Evolutionary conservation across 257 asterid genomes (phyloP).

Genomic region (Solanum microdontum): DNA sequence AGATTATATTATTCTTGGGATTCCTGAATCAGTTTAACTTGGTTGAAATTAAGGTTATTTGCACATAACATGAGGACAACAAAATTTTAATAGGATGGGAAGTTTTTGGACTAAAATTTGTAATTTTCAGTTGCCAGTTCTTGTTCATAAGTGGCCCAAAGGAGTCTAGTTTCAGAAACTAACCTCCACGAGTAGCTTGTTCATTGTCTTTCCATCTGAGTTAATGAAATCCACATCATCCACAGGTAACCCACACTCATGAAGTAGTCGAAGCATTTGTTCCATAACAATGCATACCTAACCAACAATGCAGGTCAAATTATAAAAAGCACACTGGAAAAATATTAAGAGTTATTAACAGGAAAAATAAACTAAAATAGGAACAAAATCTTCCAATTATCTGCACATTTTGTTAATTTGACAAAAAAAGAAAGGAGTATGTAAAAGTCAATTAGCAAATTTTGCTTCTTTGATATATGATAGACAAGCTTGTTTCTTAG

Average conservation of each 20-base stretch:
- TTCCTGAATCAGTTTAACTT: background rate
- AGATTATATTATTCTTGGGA: background rate
- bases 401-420: background rate
- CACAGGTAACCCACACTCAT: conserved; percentile 76
- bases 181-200: conserved; percentile 80
- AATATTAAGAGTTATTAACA: background rate
- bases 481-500: background rate
- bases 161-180: conserved; percentile 6
- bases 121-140: background rate
- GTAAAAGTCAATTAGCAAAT: background rate
- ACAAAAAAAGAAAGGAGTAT: background rate
- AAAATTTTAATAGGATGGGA: background rate
- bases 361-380: background rate
- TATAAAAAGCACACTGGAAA: background rate
- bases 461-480: background rate
- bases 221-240: conserved; percentile 86
- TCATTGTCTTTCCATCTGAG: conserved; percentile 85
- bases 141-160: background rate
- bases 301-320: background rate
- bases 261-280: conserved; percentile 88
- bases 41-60: background rate
- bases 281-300: conserved; percentile 92
- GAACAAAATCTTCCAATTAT: background rate
- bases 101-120: background rate
- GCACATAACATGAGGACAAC: background rate